Evolutionary conservation across 768 basidiomycete genomes (phyloP).

Genomic region (Trametes meyenii): DNA sequence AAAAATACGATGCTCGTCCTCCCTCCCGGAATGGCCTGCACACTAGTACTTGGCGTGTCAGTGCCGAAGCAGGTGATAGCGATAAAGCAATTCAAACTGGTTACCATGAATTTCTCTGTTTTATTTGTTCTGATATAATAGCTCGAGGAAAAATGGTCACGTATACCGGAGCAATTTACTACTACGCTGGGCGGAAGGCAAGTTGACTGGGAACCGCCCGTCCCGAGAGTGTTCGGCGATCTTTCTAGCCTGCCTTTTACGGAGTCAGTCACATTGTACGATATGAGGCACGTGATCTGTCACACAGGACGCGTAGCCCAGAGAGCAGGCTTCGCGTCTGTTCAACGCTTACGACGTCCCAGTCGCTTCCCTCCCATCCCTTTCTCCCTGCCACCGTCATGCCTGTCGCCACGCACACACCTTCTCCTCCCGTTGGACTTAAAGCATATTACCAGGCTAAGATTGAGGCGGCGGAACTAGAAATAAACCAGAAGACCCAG

Average conservation of each 20-base stretch:
- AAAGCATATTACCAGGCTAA: conserved; percentile 95
- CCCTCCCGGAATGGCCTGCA: too few relatives aligned
- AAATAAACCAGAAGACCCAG: conserved; percentile 96
- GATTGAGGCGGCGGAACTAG: conserved; percentile 89
- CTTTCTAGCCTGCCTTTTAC: conserved; percentile 10
- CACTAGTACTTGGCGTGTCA: too few relatives aligned
- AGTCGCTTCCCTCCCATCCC: neutral
- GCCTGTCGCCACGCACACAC: conserved; percentile 41
- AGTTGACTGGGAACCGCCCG: neutral
- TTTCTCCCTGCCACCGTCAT: conserved; percentile 29
- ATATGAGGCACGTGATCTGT: conserved; percentile 10
- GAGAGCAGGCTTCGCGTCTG: conserved; percentile 10
- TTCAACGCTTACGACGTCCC: conserved; percentile 16
- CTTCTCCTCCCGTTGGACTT: conserved; percentile 61
- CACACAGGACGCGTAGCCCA: conserved; percentile 22
- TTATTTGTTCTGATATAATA: too few relatives aligned
- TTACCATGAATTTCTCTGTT: too few relatives aligned
- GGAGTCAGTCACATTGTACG: conserved; percentile 6
- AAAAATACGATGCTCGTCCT: too few relatives aligned
- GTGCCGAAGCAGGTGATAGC: too few relatives aligned
- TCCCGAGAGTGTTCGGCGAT: neutral
- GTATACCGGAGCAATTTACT: too few relatives aligned
- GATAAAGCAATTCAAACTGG: too few relatives aligned
- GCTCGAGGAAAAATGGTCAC: too few relatives aligned
- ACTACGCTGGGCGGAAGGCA: neutral